A percentile compares a stretch with the other conserved stretches of the same genome.
These are phyloP conservation scores for Aspergillus aculeatinus DNA, from an alignment of 2,329 filamentous ascomycete genomes.

Conservation along the genomic window DNA sequence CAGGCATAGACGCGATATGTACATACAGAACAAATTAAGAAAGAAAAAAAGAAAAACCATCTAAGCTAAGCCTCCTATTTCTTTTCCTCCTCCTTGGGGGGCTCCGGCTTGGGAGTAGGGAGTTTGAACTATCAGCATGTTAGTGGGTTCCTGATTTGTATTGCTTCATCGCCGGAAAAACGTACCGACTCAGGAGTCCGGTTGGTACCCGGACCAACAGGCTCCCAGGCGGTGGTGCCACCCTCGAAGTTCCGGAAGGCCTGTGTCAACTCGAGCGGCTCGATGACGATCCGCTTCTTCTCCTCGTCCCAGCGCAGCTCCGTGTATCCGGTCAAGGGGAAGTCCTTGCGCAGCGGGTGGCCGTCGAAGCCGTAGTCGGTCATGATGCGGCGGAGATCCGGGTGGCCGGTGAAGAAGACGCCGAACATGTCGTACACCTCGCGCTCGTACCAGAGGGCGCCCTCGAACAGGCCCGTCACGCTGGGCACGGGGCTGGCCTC, in stretches of 20 bases:
- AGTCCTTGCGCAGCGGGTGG: slow-evolving; percentile 95
- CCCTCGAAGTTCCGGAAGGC: slow-evolving; percentile 98
- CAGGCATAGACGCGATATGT: slow-evolving; percentile 34
- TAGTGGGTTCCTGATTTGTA: not conserved
- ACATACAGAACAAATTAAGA: slow-evolving; percentile 34
- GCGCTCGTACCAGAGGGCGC: slow-evolving; percentile 97
- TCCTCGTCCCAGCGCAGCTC: slow-evolving; percentile 98
- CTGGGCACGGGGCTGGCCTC: slow-evolving; percentile 92
- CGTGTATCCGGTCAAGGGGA: slow-evolving; percentile 95
- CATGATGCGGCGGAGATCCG: slow-evolving; percentile 95
- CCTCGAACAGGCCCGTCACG: slow-evolving; percentile 81
- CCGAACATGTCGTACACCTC: slow-evolving; percentile 98
- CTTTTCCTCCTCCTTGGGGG: slow-evolving; percentile 79
- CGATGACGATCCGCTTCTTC: slow-evolving; percentile 98
- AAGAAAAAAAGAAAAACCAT: slow-evolving; percentile 37
- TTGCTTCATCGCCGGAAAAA: slow-evolving; percentile 26
- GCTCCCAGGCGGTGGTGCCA: slow-evolving; percentile 70
- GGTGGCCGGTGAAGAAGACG: slow-evolving; percentile 93
- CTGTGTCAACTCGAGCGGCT: slow-evolving; percentile 95
- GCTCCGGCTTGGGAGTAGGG: slow-evolving; percentile 91
- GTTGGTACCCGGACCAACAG: slow-evolving; percentile 70
- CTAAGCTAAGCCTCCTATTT: slow-evolving; percentile 60
- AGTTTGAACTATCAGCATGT: slow-evolving; percentile 71
- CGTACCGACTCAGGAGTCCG: slow-evolving; percentile 69
- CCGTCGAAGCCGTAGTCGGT: slow-evolving; percentile 99